A percentile compares a stretch with the other conserved stretches of the same genome.
These are phyloP conservation scores for Cystofilobasidium capitatum DNA, from an alignment of 768 basidiomycete species.

Conservation along the genomic window DNA sequence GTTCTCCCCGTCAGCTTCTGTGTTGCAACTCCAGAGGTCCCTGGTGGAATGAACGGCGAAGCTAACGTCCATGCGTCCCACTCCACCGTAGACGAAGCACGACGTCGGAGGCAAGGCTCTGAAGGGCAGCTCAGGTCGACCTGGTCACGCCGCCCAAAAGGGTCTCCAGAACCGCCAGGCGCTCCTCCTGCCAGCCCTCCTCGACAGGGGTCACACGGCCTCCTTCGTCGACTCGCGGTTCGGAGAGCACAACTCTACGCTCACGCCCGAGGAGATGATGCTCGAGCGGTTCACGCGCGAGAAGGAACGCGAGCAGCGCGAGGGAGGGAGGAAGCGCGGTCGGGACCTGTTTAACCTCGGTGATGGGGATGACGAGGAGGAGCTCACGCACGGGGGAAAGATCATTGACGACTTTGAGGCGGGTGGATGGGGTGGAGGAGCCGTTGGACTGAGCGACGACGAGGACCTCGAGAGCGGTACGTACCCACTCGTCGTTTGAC, in stretches of 20 bases:
- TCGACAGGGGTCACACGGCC: constrained; percentile 63
- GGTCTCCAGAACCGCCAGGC: constrained; percentile 58
- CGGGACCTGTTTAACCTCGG: constrained; percentile 70
- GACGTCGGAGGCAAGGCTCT: constrained; percentile 81
- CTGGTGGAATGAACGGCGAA: too few species aligned
- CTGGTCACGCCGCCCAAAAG: constrained; percentile 78
- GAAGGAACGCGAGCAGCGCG: constrained; percentile 48
- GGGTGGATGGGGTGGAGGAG: constrained; percentile 15
- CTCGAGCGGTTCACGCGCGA: constrained; percentile 90
- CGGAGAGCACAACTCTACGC: constrained; percentile 83
- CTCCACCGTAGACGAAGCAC: constrained; percentile 44
- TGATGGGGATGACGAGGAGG: constrained; percentile 51
- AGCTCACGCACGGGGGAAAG: constrained; percentile 26
- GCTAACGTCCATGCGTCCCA: not conserved
- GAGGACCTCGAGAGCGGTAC: constrained; percentile 16
- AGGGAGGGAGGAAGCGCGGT: constrained; percentile 45
- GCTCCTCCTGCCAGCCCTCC: constrained; percentile 68
- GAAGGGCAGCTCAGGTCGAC: constrained; percentile 70
- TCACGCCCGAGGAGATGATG: constrained; percentile 95
- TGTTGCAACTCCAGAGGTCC: too few species aligned
- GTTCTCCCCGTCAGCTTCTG: not conserved
- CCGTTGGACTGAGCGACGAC: constrained; percentile 29
- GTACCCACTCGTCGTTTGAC: not conserved
- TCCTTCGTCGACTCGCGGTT: constrained; percentile 89
- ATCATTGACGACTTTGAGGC: constrained; percentile 26